These are phyloP conservation scores for Blastobotrys chiropterorum DNA, from an alignment of 805 yeast species.

Conservation along the genomic window DNA sequence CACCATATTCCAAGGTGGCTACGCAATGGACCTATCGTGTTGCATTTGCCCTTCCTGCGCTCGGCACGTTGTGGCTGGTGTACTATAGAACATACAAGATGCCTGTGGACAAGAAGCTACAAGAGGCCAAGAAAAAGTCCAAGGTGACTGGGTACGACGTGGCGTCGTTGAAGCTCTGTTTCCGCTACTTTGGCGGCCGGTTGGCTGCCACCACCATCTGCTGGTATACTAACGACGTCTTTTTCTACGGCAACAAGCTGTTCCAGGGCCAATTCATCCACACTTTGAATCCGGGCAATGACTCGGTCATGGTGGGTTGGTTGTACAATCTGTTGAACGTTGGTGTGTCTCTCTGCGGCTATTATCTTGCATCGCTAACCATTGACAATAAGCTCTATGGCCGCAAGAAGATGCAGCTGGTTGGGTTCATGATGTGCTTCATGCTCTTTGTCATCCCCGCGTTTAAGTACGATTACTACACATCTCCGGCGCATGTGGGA, in stretches of 20 bases:
- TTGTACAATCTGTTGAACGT: conserved; percentile 44
- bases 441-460: conserved; percentile 48
- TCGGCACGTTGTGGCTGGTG: conserved; percentile 31
- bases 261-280: conserved; percentile 35
- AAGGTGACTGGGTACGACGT: conserved; percentile 30
- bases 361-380: conserved; percentile 49
- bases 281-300: conserved; percentile 25
- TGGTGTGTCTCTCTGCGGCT: conserved; percentile 57
- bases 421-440: conserved; percentile 50
- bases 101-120: conserved; percentile 24
- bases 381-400: conserved; percentile 42
- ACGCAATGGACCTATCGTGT: conserved; percentile 32
- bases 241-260: conserved; percentile 51
- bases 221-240: conserved; percentile 59
- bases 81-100: conserved; percentile 32
- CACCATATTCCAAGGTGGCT: conserved; percentile 44
- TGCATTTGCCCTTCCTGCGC: conserved; percentile 29
- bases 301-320: conserved; percentile 39
- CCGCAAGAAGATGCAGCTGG: conserved; percentile 49
- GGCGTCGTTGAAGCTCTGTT: conserved; percentile 22
- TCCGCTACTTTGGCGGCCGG: conserved; percentile 38
- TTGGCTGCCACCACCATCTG: conserved; percentile 46
- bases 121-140: conserved; percentile 24
- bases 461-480: conserved; percentile 38
- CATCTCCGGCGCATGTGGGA: conserved; percentile 20